A percentile compares a stretch with the other conserved stretches of the same genome.
Evolutionary conservation across 148 eudicot genomes (phyloP).

Genomic region (Spergularia marina): DNA sequence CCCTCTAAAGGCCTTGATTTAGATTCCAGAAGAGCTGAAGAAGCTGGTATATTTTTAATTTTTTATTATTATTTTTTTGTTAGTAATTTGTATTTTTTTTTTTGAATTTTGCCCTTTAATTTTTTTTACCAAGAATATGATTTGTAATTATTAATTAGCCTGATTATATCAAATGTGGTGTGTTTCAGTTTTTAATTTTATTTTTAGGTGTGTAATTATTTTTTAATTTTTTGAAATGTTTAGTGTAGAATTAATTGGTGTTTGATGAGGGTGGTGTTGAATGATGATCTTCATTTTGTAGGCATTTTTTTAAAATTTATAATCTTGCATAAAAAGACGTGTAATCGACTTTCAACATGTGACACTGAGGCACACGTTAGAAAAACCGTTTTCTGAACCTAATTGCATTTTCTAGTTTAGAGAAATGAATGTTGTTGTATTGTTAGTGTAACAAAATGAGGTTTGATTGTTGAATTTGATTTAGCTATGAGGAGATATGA

Average conservation of each 20-base stretch:
- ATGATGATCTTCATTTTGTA: too few species aligned
- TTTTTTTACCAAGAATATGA: not conserved
- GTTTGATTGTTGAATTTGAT: slow-evolving; percentile 13
- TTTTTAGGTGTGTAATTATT: not conserved
- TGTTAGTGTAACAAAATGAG: slow-evolving; percentile 3
- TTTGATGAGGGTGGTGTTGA: slow-evolving; percentile 4
- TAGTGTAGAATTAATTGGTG: not conserved
- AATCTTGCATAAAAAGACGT: too few species aligned
- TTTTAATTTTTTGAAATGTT: too few species aligned
- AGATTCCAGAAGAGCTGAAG: slow-evolving; percentile 60
- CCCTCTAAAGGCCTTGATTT: slow-evolving; percentile 52
- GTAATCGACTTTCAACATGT: too few species aligned
- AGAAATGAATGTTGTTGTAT: not conserved
- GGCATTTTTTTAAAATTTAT: too few species aligned
- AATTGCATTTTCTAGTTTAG: not conserved
- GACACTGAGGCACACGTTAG: too few species aligned
- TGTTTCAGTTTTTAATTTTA: too few species aligned
- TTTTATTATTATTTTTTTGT: not conserved
- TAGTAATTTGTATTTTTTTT: not conserved
- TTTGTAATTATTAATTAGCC: not conserved
- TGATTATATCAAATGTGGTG: not conserved
- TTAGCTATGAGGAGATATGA: slow-evolving; percentile 71
- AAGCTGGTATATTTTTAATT: slow-evolving; percentile 42
- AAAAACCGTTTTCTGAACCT: too few species aligned
- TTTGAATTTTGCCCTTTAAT: not conserved